Base-by-base conservation (phyloP, 345 rosid species). In the Eucalyptus guilfoylei region DNA sequence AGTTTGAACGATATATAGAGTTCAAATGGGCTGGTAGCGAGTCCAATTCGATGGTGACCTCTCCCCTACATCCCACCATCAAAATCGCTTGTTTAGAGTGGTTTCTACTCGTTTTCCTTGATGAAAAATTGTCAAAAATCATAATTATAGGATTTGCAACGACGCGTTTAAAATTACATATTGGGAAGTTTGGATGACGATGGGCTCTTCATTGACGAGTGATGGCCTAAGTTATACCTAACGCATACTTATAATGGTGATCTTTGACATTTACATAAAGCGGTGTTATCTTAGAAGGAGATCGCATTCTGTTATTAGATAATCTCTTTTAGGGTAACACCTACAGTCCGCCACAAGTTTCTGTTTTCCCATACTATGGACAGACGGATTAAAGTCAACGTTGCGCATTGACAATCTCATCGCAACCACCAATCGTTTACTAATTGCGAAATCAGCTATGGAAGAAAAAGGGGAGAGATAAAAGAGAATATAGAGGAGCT, bases 211-310 rank as follows among this genome's bases (percentile, higher is more conserved):
- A 11, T 76, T 11, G 30, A 21, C 1, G 9, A 16, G 47, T 11
- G 9, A 12, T 21, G 3, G 16, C 16, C 5, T 76, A 23, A 6
- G 24, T 37, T 21, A 9, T 19, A 17, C 76, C 76, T 32, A 62
- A 30, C 21, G 3, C 81, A 72, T 6, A 9, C 13, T 40, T 69
- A 34, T 42, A 34, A 17, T 6, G 40, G 45, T 37, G 26, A 12
- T 9, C 14, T 17, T 34, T 72, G 44, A 76, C 42, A 3, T 42
- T 76, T 21, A 26, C 47, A 26, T 0, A 40, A 40, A 40, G 30
- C 0, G 1, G 14, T 10, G 15, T 21, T 21, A 24, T 10, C 0
- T 40, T 11, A n/a, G 1, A 64, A 7, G 11, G 40, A n/a, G 40
- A 64, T n/a, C 21, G 2, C 19, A 64, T 64, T 64, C 3, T n/a